Percentiles rank a stretch among this genome's conserved stretches.
Conservation (phyloP, 148 eudicot species). For the Agrostemma githago region DNA sequence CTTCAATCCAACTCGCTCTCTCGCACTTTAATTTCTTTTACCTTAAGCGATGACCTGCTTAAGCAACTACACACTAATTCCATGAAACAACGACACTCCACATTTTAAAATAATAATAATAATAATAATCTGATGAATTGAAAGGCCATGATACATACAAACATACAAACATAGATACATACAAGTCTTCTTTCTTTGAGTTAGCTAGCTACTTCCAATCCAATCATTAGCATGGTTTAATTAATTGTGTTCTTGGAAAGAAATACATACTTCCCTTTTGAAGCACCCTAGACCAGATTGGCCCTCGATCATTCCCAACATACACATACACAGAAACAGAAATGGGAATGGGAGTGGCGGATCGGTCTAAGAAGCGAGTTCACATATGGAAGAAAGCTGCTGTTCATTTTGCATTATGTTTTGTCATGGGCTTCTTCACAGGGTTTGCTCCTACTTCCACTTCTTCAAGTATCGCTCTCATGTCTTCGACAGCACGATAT, state of each 20-base stretch:
- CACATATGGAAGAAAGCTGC: slow-evolving; percentile 67
- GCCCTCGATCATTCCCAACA: neutral
- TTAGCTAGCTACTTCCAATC: slow-evolving; percentile 43
- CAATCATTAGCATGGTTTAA: slow-evolving; percentile 34
- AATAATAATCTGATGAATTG: neutral
- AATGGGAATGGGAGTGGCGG: slow-evolving; percentile 41
- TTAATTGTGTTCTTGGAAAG: neutral
- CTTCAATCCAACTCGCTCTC: neutral
- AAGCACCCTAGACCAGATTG: neutral
- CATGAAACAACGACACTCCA: slow-evolving; percentile 24
- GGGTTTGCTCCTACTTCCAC: slow-evolving; percentile 79
- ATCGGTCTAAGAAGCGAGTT: slow-evolving; percentile 63
- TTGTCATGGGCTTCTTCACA: slow-evolving; percentile 77
- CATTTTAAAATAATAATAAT: neutral
- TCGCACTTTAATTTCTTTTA: slow-evolving; percentile 37
- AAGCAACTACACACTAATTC: slow-evolving; percentile 41
- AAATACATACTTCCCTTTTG: neutral
- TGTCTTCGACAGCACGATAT: slow-evolving; percentile 15
- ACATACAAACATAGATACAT: neutral
- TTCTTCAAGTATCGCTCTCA: slow-evolving; percentile 28
- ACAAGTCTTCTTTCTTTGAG: slow-evolving; percentile 15
- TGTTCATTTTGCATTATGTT: slow-evolving; percentile 73
- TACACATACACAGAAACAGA: neutral
- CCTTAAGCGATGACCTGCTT: slow-evolving; percentile 46
- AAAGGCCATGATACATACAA: neutral